Evolutionary conservation across 2,329 filamentous ascomycete genomes (phyloP).

Genomic region (Clarireedia paspali): DNA sequence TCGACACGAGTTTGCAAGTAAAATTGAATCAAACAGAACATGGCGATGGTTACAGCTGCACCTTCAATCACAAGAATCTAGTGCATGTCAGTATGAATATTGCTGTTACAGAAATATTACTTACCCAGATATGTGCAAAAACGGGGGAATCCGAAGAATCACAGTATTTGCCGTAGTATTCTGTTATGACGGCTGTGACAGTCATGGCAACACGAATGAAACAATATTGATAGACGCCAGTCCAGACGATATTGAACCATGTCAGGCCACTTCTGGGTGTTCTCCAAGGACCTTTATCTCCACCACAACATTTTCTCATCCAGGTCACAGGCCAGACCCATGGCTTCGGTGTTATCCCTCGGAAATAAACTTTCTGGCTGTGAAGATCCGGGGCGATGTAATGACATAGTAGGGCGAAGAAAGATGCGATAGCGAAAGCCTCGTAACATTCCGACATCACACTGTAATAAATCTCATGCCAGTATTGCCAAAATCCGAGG

Average conservation of each 20-base stretch:
- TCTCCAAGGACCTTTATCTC: constrained; percentile 60
- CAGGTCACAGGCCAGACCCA: constrained; percentile 71
- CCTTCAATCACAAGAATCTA: constrained; percentile 62
- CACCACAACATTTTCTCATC: constrained; percentile 63
- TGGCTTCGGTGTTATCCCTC: constrained; percentile 55
- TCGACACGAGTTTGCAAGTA: constrained; percentile 68
- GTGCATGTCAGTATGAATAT: constrained; percentile 9
- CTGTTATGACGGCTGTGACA: constrained; percentile 64
- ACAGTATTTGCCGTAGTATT: constrained; percentile 66
- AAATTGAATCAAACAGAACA: constrained; percentile 85
- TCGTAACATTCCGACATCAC: constrained; percentile 82
- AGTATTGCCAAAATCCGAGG: constrained; percentile 67
- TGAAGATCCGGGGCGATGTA: constrained; percentile 73
- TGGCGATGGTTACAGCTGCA: constrained; percentile 68
- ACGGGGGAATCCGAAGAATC: constrained; percentile 68
- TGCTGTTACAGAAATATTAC: constrained; percentile 16
- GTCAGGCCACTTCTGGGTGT: constrained; percentile 75
- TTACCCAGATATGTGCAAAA: constrained; percentile 80
- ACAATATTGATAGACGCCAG: constrained; percentile 79
- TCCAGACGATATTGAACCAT: constrained; percentile 86
- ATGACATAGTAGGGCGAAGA: constrained; percentile 76
- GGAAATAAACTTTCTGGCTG: constrained; percentile 75
- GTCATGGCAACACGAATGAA: constrained; percentile 75
- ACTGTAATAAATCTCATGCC: constrained; percentile 71
- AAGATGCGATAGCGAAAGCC: constrained; percentile 79